A percentile compares a stretch with the other conserved stretches of the same genome.
These are phyloP conservation scores for Cicer chorassanicum DNA, from an alignment of 306 rosid genomes.

Conservation along the genomic window DNA sequence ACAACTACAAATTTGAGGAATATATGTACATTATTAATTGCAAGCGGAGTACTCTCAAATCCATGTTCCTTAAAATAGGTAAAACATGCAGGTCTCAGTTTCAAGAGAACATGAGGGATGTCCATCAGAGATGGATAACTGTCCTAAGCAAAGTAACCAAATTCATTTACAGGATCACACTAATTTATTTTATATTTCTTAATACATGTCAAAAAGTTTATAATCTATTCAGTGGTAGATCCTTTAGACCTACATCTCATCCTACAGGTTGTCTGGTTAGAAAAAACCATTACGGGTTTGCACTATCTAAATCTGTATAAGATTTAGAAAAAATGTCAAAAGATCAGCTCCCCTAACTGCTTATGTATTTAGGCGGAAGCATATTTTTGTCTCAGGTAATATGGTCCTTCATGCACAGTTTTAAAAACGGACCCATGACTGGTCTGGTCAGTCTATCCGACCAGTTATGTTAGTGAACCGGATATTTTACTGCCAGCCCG, in stretches of 20 bases:
- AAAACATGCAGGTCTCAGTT: constrained; percentile 2
- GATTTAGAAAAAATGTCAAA: too few relatives aligned
- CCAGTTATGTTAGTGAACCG: too few relatives aligned
- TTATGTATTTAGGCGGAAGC: too few relatives aligned
- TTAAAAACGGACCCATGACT: too few relatives aligned
- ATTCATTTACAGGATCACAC: constrained; percentile 5
- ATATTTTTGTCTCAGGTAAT: too few relatives aligned
- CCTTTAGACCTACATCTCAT: background rate
- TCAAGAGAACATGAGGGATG: background rate
- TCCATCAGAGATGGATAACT: background rate
- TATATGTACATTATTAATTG: background rate
- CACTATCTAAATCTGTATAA: background rate
- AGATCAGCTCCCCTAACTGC: too few relatives aligned
- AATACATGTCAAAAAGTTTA: constrained; percentile 18
- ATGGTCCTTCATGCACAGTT: too few relatives aligned
- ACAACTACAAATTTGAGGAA: constrained; percentile 18
- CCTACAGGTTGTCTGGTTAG: background rate
- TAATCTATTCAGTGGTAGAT: constrained; percentile 7
- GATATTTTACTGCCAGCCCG: too few relatives aligned
- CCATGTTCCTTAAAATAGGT: background rate
- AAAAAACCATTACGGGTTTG: background rate
- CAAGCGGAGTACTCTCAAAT: constrained; percentile 5
- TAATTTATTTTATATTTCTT: constrained; percentile 9
- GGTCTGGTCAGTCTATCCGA: too few relatives aligned
- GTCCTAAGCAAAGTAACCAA: background rate